Base-by-base conservation (phyloP, 768 basidiomycete genomes). In the Lactarius trivialis region DNA sequence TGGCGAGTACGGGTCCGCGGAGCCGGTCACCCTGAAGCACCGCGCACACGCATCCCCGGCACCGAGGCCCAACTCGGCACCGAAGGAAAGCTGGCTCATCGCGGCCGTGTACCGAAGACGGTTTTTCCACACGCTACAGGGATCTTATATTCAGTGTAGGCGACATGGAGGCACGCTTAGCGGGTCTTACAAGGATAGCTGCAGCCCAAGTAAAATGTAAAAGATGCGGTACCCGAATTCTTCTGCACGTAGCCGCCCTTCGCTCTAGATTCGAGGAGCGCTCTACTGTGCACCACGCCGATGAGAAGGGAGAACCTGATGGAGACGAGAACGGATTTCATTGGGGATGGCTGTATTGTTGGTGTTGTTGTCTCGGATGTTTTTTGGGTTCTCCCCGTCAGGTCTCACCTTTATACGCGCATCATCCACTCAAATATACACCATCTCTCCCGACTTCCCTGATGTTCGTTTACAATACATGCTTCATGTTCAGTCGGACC, bases 11-110 rank as follows among this genome's bases (percentile, higher is more conserved):
- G 36, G 36, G 36, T 36, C 36, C 36, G 2, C 36, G 12, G 9
- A 75, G 49, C 77, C 36, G 14, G 12, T 36, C 12, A 36, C 51
- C 21, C 76, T 71, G 69, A 85, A 85, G 75, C 84, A 85, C 37
- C 83, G 80, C 14, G 83, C 84, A 65, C 83, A 85, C 7, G 81
- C 84, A 69, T 83, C 84, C 19, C 84, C 83, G 2, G 81, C 72
- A 11, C 82, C 83, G 0, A 71, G 30, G 0, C 82, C 81, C n/a
- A 82, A 78, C n/a, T 70, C 56, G 4, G 81, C 73, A 49, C 83
- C 83, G 60, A 82, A 85, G 1, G 82, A 72, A 28, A 84, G 76
- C 71, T 84, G 82, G 70, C 76, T 82, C 19, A 85, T 77, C 4
- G 83, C 83, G 8, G 83, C 82, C 6, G 81, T 82, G 69, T 72